Base-by-base conservation (phyloP, 306 rosid genomes). In the Cucurbita pepo region DNA sequence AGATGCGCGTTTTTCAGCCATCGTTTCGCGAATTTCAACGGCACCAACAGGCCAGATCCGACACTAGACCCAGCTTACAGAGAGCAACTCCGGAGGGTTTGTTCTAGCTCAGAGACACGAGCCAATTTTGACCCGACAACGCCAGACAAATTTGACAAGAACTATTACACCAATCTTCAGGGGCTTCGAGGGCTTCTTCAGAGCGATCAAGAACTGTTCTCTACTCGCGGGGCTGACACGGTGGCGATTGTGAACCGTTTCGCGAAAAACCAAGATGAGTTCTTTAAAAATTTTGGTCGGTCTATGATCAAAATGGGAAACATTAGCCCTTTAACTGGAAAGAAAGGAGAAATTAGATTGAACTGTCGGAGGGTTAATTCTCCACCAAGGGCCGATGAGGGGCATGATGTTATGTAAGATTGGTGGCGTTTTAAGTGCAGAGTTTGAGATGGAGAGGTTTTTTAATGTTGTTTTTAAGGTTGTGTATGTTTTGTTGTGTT, bases 221-320 rank as follows among this genome's bases (percentile, higher is more conserved):
- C 88, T 2, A 80, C 79, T 5, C n/a, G 52, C 0, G 87, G 82
- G 47, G 81, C 83, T 12, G 75, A 72, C 41, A 77, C 83, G 5
- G 16, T 78, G 13, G 76, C 60, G 44, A 53, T 83, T 11, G 87
- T 85, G 2, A 77, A 78, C 72, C 67, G 59, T 0, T 85, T 85
- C 37, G 81, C 82, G 1, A n/a, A 14, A n/a, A 81, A 75, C 71
- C 83, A 83, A 16, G 53, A 65, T n/a, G 77, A 66, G 8, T 85
- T 85, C 83, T 85, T 80, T 34, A 56, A 72, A 7, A 58, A 38
- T 45, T 82, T 85, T 60, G 82, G 37, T 8, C 53, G 30, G 70
- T 85, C 89, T 5, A 81, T 85, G 83, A 76, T 83, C 11, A 85
- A 65, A 0, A 82, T 82, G 89, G 87, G 80, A 16, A 85, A 78